phyloP scores from a whole-genome alignment of 805 yeast genomes.

The Pichia gijzeniarum region DNA sequence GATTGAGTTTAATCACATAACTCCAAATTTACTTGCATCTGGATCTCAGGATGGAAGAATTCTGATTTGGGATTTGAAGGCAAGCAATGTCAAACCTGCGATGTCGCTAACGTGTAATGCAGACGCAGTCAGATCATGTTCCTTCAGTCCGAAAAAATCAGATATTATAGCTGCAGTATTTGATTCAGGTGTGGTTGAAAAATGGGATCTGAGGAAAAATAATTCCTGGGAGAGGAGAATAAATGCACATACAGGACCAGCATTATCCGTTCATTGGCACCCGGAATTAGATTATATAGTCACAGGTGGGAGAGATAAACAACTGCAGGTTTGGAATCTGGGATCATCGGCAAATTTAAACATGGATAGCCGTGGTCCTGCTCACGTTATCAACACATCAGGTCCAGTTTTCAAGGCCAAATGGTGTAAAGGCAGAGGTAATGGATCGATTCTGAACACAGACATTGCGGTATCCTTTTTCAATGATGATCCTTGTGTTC shows the following conservation, averaged over 20 bases:
- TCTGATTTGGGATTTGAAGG: conserved; percentile 67
- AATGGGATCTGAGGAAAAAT: conserved; percentile 79
- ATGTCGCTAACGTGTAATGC: conserved; percentile 53
- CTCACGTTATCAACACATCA: conserved; percentile 63
- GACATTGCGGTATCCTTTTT: conserved; percentile 69
- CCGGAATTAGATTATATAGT: conserved; percentile 73
- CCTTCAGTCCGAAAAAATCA: conserved; percentile 46
- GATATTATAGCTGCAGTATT: conserved; percentile 69
- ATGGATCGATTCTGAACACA: conserved; percentile 42
- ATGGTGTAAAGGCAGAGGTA: conserved; percentile 50
- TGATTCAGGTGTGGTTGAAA: conserved; percentile 82
- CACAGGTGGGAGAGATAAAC: conserved; percentile 91
- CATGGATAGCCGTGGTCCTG: conserved; percentile 45
- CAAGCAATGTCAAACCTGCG: conserved; percentile 39
- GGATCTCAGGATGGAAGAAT: conserved; percentile 81
- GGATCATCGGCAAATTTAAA: conserved; percentile 24
- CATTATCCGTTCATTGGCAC: conserved; percentile 82
- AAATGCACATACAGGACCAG: conserved; percentile 90
- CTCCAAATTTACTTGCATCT: conserved; percentile 39
- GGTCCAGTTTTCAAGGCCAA: conserved; percentile 72
- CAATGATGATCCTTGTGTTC: conserved; percentile 64
- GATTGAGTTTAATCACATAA: conserved; percentile 34
- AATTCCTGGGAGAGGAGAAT: conserved; percentile 57
- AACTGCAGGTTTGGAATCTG: conserved; percentile 71
- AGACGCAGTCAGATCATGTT: conserved; percentile 61